Evolutionary conservation across 1,284 basidiomycete species (phyloP), one percentile per base, ranked within the genome.

Genomic region (Cryptococcus deneoformans): DNA sequence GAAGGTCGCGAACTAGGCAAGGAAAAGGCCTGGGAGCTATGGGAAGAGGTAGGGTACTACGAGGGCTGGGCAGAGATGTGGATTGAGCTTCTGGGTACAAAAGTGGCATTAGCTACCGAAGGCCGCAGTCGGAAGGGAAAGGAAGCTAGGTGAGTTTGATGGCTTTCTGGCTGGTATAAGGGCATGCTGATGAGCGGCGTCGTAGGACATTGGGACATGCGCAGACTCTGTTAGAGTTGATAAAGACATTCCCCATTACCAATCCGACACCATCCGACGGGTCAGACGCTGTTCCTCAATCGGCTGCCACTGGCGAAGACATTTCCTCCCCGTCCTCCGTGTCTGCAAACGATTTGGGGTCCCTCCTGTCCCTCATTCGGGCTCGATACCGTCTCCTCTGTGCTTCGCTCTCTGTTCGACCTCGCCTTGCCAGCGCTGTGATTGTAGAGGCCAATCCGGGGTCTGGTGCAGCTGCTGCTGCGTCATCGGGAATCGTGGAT

Each of bases 371-470:
- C 44, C 86, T 89, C 63, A 94, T 96, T 61, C 85, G 92, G 37
- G 90, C 92, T 3, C 84, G 90, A 65, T 96, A 97, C 78, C 88
- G 88, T 66, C 83, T 87, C 0, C 83, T 92, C 20, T 97, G 93
- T 68, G 86, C 92, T 0, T 84, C 85, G 0, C 80, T 97, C n/a
- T 89, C 89, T 39, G 82, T 91, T 7, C 80, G 85, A 39, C 87
- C 90, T 0, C 59, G 80, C 12, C 57, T 81, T 43, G 67, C 68
- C 0, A 68, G 70, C n/a, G 69, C 71, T 5, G 46, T 45, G 16
- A 58, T 61, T 24, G 47, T 61, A 16, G 48, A 53, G 12, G 57
- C 51, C 20, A 36, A 37, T 12, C 57, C 60, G 11, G 52, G 54
- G 5, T 59, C 57, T 24, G 60, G 60, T 1, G 57, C 57, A 6